Evolutionary conservation across 106 monocot genomes (phyloP), one percentile per base, ranked within the genome.

Genomic region (Dendrobium huoshanense): DNA sequence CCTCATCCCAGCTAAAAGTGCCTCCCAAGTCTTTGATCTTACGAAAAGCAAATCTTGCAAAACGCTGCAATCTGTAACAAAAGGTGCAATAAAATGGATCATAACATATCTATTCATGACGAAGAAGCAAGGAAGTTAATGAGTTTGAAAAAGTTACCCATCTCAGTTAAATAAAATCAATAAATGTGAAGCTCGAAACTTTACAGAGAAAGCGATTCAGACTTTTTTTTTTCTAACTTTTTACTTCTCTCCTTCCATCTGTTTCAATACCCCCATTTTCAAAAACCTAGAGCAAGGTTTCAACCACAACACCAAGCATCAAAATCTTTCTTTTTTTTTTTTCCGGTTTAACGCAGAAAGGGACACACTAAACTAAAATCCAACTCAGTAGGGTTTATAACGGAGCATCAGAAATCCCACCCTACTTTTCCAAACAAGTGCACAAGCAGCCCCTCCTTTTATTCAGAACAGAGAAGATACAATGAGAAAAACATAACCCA

Each of bases 1-100:
- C 49, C 76, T 76, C 74, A 74, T 74, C 74, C 29, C 74, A 77
- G 51, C 25, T 4, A 6, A 16, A 77, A 77, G 16, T 55, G 77
- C 11, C 51, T 77, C 44, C 54, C 19, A 55, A 8, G 16, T 29
- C 54, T 33, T 42, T n/a, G 22, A 75, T 5, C 25, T 77, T 9
- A 54, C n/a, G 13, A 15, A 54, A 77, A 54, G 2, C 10, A 18
- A 77, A 77, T 55, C 16, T 37, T 70, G 5, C n/a, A 70, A 70
- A 24, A 16, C 3, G 9, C 77, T 77, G 47, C 77, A 77, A 77
- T 31, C 48, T 27, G 77, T 29, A 77, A 31, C 13, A 27, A 7
- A 74, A 61, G n/a, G 3, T 22, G 61, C n/a, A 61, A 22, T 61
- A 61, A 61, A 61, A 61, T n/a, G 61, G 5, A 61, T 61, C 8